Base-by-base conservation (phyloP, 192 early-diverging fungal species). In the Backusella luteola region DNA sequence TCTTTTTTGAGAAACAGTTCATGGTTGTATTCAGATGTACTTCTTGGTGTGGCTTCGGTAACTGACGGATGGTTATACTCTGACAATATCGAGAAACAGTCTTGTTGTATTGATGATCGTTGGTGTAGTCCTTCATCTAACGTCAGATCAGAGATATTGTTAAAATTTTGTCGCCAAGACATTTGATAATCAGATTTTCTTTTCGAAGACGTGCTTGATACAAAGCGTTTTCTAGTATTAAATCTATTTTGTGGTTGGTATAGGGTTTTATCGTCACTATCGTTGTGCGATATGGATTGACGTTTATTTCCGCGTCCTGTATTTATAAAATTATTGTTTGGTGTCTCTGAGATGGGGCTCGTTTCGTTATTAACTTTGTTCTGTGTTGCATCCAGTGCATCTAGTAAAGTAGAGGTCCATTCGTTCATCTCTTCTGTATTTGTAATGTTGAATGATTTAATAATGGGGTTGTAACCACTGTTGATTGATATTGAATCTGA, bases 321-420 rank as follows among this genome's bases (percentile, higher is more conserved):
- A 63, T 26, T 32, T 23, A 63, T 63, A 63, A 63, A 63, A 26
- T 6, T 63, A 5, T 68, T 34, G 15, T 36, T 68, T 19, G 67
- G 5, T 34, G 19, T 19, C 7, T 34, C 12, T 67, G 66, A 29
- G 32, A 9, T 68, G 29, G 29, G 7, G 14, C 11, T 19, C n/a
- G 17, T n/a, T 12, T 35, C 35, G 6, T 21, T n/a, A 35, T 68
- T 34, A n/a, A 68, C 67, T 35, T 36, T 68, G 67, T n/a, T 68
- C 67, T 68, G 67, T 68, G 67, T 68, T 36, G 29, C 67, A 68
- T 68, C 35, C 67, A 68, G 67, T 68, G 67, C 67, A 35, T 34
- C 35, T 4, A 68, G 35, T 34, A 68, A 34, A 4, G 34, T 68
- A 6, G 26, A 15, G 7, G 19, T 36, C 67, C 67, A 68, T 21